Evolutionary conservation across 1,139 yeast genomes (phyloP), one percentile per base, ranked within the genome.

Genomic region (Kodamaea ohmeri): DNA sequence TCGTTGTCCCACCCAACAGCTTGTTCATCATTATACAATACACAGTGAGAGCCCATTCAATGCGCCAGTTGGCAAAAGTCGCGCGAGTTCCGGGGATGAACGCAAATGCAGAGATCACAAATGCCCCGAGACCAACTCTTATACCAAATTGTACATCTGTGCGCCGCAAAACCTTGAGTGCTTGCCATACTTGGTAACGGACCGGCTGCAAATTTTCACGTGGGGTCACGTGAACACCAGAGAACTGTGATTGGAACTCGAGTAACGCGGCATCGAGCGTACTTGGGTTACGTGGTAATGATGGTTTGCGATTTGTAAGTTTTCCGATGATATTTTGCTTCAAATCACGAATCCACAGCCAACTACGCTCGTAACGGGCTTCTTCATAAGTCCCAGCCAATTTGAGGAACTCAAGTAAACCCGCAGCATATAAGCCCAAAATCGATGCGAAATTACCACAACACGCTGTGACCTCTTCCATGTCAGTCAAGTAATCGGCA

Each of bases 11-110:
- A 11, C 95, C 96, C n/a, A 85, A 66, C 0, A 90, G 82, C 53
- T 85, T 85, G 52, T 82, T 84, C 92, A 86, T 85, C 68, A 87
- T 84, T 40, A 87, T 83, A 49, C 87, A 80, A 52, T 80, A 87
- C 0, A 90, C 80, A 11, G 85, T 83, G 27, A 87, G 62, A 0
- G 89, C 83, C 96, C 96, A 87, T 56, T 87, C 96, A 12, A 85
- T 82, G 48, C 92, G 63, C 89, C 90, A 85, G 36, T 66, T 70
- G 35, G 65, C 71, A 50, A 85, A 87, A 0, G 58, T 47, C 5
- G 68, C 67, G 39, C 80, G 68, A 0, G 88, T 73, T 4, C 56
- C 55, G 1, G 82, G 80, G 27, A 77, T 53, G 53, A 80, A 86
- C 3, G 95, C 95, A 41, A 87, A 80, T 1, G 76, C 48, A 0